A percentile compares a stretch with the other conserved stretches of the same genome.
Conservation (phyloP, 306 rosid genomes). For the Canavalia gladiata region DNA sequence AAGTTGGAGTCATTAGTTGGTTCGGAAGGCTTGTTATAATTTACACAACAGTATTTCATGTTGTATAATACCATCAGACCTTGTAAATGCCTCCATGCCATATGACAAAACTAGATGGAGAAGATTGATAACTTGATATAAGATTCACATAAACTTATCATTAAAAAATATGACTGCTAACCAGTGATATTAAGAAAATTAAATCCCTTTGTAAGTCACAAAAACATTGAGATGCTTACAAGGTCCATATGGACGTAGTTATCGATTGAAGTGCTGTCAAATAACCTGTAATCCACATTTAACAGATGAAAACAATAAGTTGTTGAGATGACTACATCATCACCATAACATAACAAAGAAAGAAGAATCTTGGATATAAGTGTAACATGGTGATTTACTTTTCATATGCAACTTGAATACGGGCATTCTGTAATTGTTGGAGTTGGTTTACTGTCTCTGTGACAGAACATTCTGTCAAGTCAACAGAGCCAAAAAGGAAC, state of each 20-base stretch:
- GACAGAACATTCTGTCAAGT: conserved; percentile 65
- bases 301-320: conserved; percentile 44
- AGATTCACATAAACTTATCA: conserved; percentile 2
- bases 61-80: conserved; percentile 23
- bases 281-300: conserved; percentile 64
- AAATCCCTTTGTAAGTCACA: conserved; percentile 32
- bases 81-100: background rate
- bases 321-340: conserved; percentile 5
- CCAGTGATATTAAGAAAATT: background rate
- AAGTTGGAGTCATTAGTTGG: conserved; percentile 3
- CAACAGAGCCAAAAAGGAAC: conserved; percentile 83
- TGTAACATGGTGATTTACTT: conserved; percentile 53
- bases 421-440: conserved; percentile 76
- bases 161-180: conserved; percentile 27
- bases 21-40: background rate
- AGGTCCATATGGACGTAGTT: conserved; percentile 75
- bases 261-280: conserved; percentile 59
- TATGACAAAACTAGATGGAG: background rate
- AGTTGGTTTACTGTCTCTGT: conserved; percentile 75
- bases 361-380: conserved; percentile 21
- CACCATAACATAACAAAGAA: conserved; percentile 31
- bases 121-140: background rate
- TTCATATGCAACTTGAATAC: conserved; percentile 67
- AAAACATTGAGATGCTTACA: conserved; percentile 56
- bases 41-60: conserved; percentile 14